Evolutionary conservation across 306 rosid genomes (phyloP).

Genomic region (Potentilla sterilis): DNA sequence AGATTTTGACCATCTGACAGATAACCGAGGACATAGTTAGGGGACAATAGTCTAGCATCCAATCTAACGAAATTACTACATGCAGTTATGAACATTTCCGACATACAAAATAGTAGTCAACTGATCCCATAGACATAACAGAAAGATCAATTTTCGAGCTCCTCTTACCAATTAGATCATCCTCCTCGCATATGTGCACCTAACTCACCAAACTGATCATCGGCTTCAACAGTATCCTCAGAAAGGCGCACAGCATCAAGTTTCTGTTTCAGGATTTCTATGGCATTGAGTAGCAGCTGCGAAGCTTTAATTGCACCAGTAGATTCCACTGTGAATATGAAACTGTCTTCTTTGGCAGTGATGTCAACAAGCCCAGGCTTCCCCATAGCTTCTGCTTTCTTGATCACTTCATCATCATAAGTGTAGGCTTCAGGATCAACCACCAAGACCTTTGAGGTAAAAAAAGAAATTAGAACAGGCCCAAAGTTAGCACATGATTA

Average conservation of each 20-base stretch:
- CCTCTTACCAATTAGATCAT: constrained; percentile 30
- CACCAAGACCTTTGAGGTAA: constrained; percentile 49
- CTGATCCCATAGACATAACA: constrained; percentile 14
- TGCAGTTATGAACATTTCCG: constrained; percentile 31
- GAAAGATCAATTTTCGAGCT: background rate
- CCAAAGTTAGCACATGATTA: background rate
- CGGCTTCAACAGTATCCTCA: constrained; percentile 89
- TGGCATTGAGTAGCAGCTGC: constrained; percentile 81
- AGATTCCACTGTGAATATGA: constrained; percentile 89
- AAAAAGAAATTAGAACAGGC: background rate
- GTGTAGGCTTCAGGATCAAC: constrained; percentile 85
- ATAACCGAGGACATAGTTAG: constrained; percentile 2
- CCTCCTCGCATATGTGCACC: constrained; percentile 99
- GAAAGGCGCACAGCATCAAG: constrained; percentile 92
- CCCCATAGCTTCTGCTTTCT: constrained; percentile 97
- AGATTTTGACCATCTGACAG: background rate
- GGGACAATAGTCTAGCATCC: constrained; percentile 21
- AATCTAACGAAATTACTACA: background rate
- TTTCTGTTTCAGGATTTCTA: constrained; percentile 88
- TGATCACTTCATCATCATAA: constrained; percentile 88
- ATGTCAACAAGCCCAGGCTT: constrained; percentile 90
- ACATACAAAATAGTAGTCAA: constrained; percentile 11
- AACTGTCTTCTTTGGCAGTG: constrained; percentile 78
- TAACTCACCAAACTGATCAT: constrained; percentile 93
- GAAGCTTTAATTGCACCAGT: constrained; percentile 90